phyloP scores from a whole-genome alignment of 2,329 filamentous ascomycete species.

The Neonectria faginata region DNA sequence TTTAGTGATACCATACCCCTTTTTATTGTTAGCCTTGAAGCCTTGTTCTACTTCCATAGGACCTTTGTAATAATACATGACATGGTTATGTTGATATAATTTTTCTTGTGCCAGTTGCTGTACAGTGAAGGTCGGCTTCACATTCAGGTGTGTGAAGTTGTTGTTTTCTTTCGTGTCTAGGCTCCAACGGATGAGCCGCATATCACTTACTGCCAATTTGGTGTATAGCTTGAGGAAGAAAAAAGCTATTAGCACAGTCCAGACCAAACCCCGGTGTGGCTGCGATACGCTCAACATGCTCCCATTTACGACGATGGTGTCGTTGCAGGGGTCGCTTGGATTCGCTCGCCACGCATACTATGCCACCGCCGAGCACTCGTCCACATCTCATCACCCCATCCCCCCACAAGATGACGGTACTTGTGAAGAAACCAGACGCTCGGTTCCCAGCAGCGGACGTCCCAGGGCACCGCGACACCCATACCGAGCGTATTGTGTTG shows the following conservation, averaged over 20 bases:
- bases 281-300: not conserved
- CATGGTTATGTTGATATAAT: slow-evolving; percentile 26
- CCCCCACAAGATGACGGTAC: slow-evolving; percentile 51
- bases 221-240: not conserved
- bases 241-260: not conserved
- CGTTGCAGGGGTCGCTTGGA: slow-evolving; percentile 18
- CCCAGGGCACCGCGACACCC: slow-evolving; percentile 57
- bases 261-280: not conserved
- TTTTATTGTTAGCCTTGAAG: slow-evolving; percentile 33
- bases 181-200: not conserved
- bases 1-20: slow-evolving; percentile 51
- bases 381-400: slow-evolving; percentile 54
- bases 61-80: slow-evolving; percentile 40
- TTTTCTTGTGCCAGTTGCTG: not conserved
- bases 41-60: slow-evolving; percentile 31
- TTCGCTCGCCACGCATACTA: slow-evolving; percentile 41
- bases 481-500: slow-evolving; percentile 45
- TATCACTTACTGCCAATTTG: not conserved
- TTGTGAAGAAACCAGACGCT: slow-evolving; percentile 58
- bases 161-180: not conserved
- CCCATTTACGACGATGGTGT: not conserved
- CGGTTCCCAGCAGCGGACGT: slow-evolving; percentile 58
- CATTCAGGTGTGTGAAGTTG: not conserved
- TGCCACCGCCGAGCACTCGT: slow-evolving; percentile 48
- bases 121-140: not conserved